phyloP scores from a whole-genome alignment of 2,329 filamentous ascomycete species.

The Fusarium coicis region DNA sequence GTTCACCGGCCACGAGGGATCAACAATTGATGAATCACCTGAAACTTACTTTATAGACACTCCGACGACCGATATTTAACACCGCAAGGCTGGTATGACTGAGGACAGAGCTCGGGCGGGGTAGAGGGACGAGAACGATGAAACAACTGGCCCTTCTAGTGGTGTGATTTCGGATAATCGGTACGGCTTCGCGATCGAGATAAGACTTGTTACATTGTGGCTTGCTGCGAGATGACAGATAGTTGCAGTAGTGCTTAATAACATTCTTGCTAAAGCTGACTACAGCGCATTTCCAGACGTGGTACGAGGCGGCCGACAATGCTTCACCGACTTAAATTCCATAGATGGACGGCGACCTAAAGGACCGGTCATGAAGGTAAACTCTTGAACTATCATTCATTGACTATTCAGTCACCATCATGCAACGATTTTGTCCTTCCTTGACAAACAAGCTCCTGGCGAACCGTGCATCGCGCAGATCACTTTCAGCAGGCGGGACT shows the following conservation, averaged over 20 bases:
- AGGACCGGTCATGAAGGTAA: not conserved
- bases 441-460: not conserved
- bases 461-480: not conserved
- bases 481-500: not conserved
- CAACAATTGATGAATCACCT: no score
- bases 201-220: not conserved
- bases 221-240: not conserved
- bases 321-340: not conserved
- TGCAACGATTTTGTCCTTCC: not conserved
- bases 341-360: no score
- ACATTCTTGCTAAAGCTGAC: not conserved
- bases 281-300: not conserved
- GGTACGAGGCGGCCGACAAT: not conserved
- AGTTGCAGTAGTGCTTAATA: not conserved
- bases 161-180: not conserved
- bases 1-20: not conserved
- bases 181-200: not conserved
- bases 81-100: no score
- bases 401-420: fast-evolving
- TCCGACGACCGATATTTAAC: no score
- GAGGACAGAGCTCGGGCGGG: not conserved
- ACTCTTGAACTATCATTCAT: fast-evolving
- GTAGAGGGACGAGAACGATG: not conserved
- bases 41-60: not conserved
- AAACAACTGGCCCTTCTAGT: not conserved